Conservation (phyloP, 2,329 filamentous ascomycete species). For the Trichoderma sp. region DNA sequence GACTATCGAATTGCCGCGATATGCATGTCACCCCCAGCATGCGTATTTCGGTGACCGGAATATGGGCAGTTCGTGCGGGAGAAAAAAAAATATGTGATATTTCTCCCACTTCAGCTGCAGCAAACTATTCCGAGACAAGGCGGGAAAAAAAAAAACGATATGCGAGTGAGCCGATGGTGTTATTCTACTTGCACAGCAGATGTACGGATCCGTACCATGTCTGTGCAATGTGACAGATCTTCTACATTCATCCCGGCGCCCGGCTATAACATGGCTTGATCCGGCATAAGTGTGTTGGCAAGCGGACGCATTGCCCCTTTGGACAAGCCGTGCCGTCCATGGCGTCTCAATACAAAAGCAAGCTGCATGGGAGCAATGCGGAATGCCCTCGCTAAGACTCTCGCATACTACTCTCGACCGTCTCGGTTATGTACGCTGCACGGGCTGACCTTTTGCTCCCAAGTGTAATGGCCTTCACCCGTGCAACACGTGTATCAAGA, state of each 20-base stretch:
- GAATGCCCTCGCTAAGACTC: slow-evolving; percentile 6
- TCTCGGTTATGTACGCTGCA: slow-evolving; percentile 25
- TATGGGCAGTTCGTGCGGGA: slow-evolving; percentile 13
- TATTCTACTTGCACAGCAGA: slow-evolving; percentile 23
- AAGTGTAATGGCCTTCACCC: slow-evolving; percentile 35
- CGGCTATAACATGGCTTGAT: slow-evolving; percentile 25
- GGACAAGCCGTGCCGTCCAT: slow-evolving; percentile 12
- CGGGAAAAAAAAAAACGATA: neutral
- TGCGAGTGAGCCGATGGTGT: slow-evolving; percentile 11
- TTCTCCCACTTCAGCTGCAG: neutral
- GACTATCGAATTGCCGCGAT: slow-evolving; percentile 22
- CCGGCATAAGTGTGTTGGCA: slow-evolving; percentile 26
- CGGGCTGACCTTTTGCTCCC: slow-evolving; percentile 15
- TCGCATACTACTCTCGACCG: slow-evolving; percentile 17
- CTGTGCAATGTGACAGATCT: slow-evolving; percentile 29
- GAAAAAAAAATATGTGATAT: neutral
- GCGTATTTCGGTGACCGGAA: neutral
- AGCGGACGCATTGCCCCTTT: slow-evolving; percentile 26
- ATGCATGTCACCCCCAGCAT: slow-evolving; percentile 24
- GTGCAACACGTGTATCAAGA: slow-evolving; percentile 34
- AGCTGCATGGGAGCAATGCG: slow-evolving; percentile 15
- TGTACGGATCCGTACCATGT: slow-evolving; percentile 8
- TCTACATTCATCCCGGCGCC: slow-evolving; percentile 7
- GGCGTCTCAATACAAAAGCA: slow-evolving; percentile 2
- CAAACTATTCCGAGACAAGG: slow-evolving; percentile 14